These are phyloP conservation scores for Tylopilus sp. DNA, from an alignment of 768 basidiomycete genomes.

Conservation along the genomic window DNA sequence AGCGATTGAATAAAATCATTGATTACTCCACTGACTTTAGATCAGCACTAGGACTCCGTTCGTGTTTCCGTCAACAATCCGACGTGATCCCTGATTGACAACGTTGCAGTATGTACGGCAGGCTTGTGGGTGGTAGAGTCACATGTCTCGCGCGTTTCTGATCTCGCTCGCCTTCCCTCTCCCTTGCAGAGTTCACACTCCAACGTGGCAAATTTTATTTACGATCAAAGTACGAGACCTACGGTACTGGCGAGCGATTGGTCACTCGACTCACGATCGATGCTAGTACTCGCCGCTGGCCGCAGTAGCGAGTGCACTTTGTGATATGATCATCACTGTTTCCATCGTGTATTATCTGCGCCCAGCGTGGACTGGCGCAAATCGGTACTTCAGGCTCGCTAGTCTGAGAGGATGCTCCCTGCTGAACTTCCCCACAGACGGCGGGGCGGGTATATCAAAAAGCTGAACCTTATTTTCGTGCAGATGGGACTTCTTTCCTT, in stretches of 20 bases:
- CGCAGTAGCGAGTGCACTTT: constrained; percentile 16
- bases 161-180: not conserved
- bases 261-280: not conserved
- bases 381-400: not conserved
- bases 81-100: not conserved
- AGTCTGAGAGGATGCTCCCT: too few species aligned
- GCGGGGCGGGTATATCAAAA: constrained; percentile 11
- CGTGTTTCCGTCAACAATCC: not conserved
- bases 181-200: constrained; percentile 8
- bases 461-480: not conserved
- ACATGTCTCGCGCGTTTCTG: not conserved
- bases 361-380: not conserved
- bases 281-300: constrained; percentile 8
- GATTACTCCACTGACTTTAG: not conserved
- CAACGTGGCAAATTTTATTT: constrained; percentile 3
- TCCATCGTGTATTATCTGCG: constrained; percentile 8
- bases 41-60: constrained; percentile 17
- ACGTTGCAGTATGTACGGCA: constrained; percentile 1
- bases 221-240: constrained; percentile 6
- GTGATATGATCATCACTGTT: constrained; percentile 19
- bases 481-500: not conserved
- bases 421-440: not conserved
- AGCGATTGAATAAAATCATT: not conserved
- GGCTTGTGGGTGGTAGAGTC: constrained; percentile 4
- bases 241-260: too few species aligned